phyloP scores from a whole-genome alignment of 208 protist species.

The Trypanosoma boissoni region DNA sequence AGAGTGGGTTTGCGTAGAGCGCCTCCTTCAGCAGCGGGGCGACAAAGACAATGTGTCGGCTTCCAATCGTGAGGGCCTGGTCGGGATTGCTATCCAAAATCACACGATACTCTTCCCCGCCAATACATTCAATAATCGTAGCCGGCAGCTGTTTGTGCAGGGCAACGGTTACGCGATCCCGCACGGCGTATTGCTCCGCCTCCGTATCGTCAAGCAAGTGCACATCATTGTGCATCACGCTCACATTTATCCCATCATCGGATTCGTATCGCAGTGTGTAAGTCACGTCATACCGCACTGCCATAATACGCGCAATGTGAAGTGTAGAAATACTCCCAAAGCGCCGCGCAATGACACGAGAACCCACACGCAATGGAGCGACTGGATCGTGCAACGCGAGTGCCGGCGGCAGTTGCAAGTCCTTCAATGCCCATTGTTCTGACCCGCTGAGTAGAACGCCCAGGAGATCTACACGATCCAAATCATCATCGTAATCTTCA shows the following conservation, averaged over 20 bases:
- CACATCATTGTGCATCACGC: conserved; percentile 70
- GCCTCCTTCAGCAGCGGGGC: conserved; percentile 55
- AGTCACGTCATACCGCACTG: conserved; percentile 47
- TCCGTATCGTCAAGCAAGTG: conserved; percentile 40
- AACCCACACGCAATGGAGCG: conserved; percentile 50
- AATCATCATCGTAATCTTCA: background rate
- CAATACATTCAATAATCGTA: conserved; percentile 49
- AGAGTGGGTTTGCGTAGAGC: conserved; percentile 87
- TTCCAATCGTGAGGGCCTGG: conserved; percentile 90
- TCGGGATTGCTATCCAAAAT: conserved; percentile 95
- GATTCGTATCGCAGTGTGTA: conserved; percentile 58
- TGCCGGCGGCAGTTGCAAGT: conserved; percentile 45
- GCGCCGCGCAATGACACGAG: conserved; percentile 46
- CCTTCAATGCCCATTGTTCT: conserved; percentile 31
- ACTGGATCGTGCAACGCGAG: conserved; percentile 41
- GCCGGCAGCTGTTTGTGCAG: conserved; percentile 46
- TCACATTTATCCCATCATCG: conserved; percentile 47
- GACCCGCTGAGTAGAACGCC: conserved; percentile 16
- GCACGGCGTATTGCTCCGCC: conserved; percentile 52
- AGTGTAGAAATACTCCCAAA: conserved; percentile 41
- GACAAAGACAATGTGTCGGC: conserved; percentile 61
- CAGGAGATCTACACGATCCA: background rate
- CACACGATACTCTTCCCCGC: conserved; percentile 48
- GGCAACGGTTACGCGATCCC: conserved; percentile 53
- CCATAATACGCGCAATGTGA: conserved; percentile 43